Conservation (phyloP, 2,329 filamentous ascomycete genomes). For the Dactylella cylindrospora region DNA sequence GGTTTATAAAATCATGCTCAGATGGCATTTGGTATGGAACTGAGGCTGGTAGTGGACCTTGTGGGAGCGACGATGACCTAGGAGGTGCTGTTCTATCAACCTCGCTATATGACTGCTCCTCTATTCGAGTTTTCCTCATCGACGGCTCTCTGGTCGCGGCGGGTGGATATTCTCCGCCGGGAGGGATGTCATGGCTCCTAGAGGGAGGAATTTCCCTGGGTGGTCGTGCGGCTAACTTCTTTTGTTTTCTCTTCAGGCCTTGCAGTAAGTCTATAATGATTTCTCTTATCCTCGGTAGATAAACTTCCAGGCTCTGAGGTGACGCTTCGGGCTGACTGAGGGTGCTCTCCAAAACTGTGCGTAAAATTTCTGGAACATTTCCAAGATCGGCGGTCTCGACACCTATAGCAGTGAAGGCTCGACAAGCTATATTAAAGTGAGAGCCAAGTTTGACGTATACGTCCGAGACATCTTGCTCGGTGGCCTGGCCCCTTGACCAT, state of each 20-base stretch:
- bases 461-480: slow-evolving; percentile 93
- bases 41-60: slow-evolving; percentile 25
- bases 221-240: slow-evolving; percentile 63
- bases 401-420: slow-evolving; percentile 93
- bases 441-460: slow-evolving; percentile 97
- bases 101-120: slow-evolving; percentile 43
- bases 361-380: slow-evolving; percentile 87
- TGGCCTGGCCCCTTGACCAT: slow-evolving; percentile 91
- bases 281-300: slow-evolving; percentile 89
- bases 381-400: slow-evolving; percentile 93
- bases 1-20: slow-evolving; percentile 32
- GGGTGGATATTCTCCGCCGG: slow-evolving; percentile 16
- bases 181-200: slow-evolving; percentile 54
- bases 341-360: slow-evolving; percentile 90
- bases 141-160: slow-evolving; percentile 49
- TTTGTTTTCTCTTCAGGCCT: slow-evolving; percentile 94
- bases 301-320: slow-evolving; percentile 87
- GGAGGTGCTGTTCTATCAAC: slow-evolving; percentile 46
- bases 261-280: slow-evolving; percentile 98
- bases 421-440: slow-evolving; percentile 98
- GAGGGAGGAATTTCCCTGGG: slow-evolving; percentile 56
- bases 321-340: slow-evolving; percentile 88
- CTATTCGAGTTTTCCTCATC: slow-evolving; percentile 25
- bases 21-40: slow-evolving; percentile 40
- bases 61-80: slow-evolving; percentile 47